A percentile compares a stretch with the other conserved stretches of the same genome.
These are phyloP conservation scores for Chondrostereum purpureum DNA, from an alignment of 1,284 basidiomycete genomes.

Conservation along the genomic window DNA sequence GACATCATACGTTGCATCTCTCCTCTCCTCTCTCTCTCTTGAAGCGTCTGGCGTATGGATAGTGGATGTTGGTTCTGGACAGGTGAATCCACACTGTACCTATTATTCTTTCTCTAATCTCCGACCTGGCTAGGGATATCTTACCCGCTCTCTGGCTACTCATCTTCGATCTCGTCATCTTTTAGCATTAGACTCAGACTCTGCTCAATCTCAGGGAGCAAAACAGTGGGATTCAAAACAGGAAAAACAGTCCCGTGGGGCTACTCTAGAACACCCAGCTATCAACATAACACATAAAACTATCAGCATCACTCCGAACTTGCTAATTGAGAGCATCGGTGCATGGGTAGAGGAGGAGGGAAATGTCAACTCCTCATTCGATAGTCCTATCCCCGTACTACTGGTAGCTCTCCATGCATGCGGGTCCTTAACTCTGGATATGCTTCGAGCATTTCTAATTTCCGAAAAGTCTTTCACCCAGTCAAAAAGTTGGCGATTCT, in stretches of 20 bases:
- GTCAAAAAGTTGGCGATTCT: constrained; percentile 27
- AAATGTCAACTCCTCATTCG: constrained; percentile 6
- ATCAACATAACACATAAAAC: constrained; percentile 45
- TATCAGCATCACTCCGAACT: constrained; percentile 38
- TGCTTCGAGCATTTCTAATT: constrained; percentile 32
- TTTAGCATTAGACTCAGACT: constrained; percentile 45
- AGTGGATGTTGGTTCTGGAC: constrained; percentile 50
- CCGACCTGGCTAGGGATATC: constrained; percentile 32
- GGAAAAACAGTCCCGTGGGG: constrained; percentile 7
- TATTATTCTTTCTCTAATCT: constrained; percentile 3
- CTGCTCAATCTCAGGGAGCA: constrained; percentile 38
- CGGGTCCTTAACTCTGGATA: constrained; percentile 41
- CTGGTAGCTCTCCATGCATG: constrained; percentile 61
- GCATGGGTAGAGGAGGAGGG: constrained; percentile 37
- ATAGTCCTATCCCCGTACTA: constrained; percentile 38
- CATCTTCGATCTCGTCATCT: constrained; percentile 30
- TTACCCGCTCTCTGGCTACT: constrained; percentile 32
- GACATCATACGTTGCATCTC: constrained; percentile 28
- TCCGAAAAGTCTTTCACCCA: constrained; percentile 3
- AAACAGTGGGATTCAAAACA: constrained; percentile 23
- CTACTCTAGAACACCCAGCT: constrained; percentile 1
- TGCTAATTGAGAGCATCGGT: constrained; percentile 32
- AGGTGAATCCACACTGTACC: constrained; percentile 27
- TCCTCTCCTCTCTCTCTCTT: constrained; percentile 17
- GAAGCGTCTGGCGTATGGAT: constrained; percentile 22